Evolutionary conservation across 2,329 filamentous ascomycete genomes (phyloP).

Genomic region (Neoarthrinium moseri): DNA sequence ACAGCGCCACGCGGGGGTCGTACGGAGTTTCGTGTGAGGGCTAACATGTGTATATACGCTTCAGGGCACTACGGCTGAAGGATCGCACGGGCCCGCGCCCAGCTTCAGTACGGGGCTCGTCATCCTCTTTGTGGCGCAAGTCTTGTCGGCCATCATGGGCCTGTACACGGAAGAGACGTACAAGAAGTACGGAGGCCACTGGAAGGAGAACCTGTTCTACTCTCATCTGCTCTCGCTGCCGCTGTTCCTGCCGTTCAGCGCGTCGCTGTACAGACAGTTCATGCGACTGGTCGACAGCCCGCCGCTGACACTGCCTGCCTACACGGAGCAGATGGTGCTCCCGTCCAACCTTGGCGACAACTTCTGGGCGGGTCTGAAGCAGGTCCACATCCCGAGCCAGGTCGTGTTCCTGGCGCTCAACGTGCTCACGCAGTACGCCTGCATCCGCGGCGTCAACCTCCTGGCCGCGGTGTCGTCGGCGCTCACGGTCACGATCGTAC

Average conservation of each 20-base stretch:
- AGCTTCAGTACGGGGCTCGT: slow-evolving; percentile 68
- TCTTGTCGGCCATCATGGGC: slow-evolving; percentile 91
- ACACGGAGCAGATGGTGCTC: slow-evolving; percentile 27
- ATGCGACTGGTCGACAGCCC: slow-evolving; percentile 60
- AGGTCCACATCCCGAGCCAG: slow-evolving; percentile 61
- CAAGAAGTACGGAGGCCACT: slow-evolving; percentile 79
- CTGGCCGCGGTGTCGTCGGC: slow-evolving; percentile 85
- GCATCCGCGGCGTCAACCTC: slow-evolving; percentile 95
- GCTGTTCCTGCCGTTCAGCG: slow-evolving; percentile 71
- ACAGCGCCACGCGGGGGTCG: too few relatives aligned
- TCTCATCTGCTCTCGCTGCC: slow-evolving; percentile 75
- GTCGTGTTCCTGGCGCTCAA: slow-evolving; percentile 71
- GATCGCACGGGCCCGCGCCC: slow-evolving; percentile 24
- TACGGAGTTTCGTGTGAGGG: too few relatives aligned
- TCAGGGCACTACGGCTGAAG: slow-evolving; percentile 22
- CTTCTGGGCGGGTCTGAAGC: slow-evolving; percentile 36
- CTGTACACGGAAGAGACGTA: slow-evolving; percentile 94
- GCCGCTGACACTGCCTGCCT: slow-evolving; percentile 49
- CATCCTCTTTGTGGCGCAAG: slow-evolving; percentile 83
- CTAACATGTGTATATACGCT: too few relatives aligned
- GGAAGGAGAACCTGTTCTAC: slow-evolving; percentile 97
- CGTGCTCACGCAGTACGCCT: slow-evolving; percentile 88
- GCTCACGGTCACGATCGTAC: slow-evolving; percentile 91
- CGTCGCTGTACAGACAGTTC: slow-evolving; percentile 64
- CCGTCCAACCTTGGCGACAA: slow-evolving; percentile 33